phyloP scores from a whole-genome alignment of 345 rosid genomes.

The Salix exigua region DNA sequence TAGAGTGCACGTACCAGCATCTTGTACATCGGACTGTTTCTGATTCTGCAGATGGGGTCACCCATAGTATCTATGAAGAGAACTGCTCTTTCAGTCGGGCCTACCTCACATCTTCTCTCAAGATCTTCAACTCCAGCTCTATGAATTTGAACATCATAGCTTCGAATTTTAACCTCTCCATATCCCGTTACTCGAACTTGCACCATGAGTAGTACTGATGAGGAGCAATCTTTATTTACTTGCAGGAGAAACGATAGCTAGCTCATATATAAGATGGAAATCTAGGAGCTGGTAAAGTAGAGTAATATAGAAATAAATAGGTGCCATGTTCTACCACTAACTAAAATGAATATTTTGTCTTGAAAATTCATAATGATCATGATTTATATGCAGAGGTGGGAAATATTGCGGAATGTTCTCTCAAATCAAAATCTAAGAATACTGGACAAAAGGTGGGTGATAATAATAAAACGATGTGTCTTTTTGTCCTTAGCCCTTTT shows the following conservation, averaged over 20 bases:
- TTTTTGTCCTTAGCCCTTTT: constrained; percentile 21
- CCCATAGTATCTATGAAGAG: constrained; percentile 74
- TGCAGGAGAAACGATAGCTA: neutral
- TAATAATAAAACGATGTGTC: neutral
- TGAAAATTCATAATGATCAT: constrained; percentile 14
- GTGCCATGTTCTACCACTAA: neutral
- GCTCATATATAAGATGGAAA: neutral
- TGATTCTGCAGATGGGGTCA: constrained; percentile 82
- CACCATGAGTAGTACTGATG: constrained; percentile 4
- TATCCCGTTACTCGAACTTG: constrained; percentile 21
- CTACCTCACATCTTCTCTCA: constrained; percentile 72
- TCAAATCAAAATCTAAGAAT: constrained; percentile 29
- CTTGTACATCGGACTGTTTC: constrained; percentile 57
- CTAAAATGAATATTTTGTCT: neutral
- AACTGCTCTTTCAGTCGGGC: constrained; percentile 46
- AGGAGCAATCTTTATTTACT: neutral
- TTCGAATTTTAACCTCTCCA: constrained; percentile 39
- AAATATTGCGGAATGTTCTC: constrained; percentile 30
- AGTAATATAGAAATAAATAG: neutral
- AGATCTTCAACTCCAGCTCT: constrained; percentile 47
- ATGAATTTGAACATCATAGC: constrained; percentile 54
- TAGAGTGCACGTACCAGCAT: constrained; percentile 59
- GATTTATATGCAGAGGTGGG: constrained; percentile 19
- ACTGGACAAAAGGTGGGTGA: constrained; percentile 27
- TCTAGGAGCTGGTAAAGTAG: neutral